A percentile compares a stretch with the other conserved stretches of the same genome.
Evolutionary conservation across 2,329 filamentous ascomycete genomes (phyloP).

Genomic region (Neofusicoccum laricinum): DNA sequence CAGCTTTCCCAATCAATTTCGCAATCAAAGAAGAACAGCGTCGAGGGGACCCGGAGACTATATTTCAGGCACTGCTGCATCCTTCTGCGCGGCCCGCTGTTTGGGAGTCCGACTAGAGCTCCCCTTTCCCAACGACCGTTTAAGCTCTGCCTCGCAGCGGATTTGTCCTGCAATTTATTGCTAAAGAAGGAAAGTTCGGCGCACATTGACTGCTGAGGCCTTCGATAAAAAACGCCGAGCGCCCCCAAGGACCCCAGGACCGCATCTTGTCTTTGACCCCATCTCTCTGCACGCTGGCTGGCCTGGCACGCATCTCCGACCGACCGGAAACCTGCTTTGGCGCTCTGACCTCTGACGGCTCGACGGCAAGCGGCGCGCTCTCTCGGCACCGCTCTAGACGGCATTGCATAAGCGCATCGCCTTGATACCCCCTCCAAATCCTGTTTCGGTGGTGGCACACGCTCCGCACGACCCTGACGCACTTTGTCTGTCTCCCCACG

Average conservation of each 20-base stretch:
- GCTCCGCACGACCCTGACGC: neutral
- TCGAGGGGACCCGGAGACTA: neutral
- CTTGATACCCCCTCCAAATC: neutral
- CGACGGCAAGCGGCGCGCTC: neutral
- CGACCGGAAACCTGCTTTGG: neutral
- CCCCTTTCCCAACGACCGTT: neutral
- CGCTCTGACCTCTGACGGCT: too few relatives aligned
- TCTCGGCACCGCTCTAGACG: too few relatives aligned
- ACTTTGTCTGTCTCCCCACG: neutral
- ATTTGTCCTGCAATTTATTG: too few relatives aligned
- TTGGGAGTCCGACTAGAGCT: neutral
- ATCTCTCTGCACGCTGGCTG: neutral
- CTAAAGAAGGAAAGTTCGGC: too few relatives aligned
- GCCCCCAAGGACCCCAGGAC: neutral
- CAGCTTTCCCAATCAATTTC: neutral
- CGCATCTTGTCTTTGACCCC: neutral
- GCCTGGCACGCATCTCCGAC: neutral
- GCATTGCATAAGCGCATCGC: too few relatives aligned
- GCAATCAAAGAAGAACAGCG: neutral
- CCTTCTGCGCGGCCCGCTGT: neutral
- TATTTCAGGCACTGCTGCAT: neutral
- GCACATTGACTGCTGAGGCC: too few relatives aligned
- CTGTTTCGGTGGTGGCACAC: constrained; percentile 6
- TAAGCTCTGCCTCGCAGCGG: neutral
- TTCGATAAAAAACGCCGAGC: constrained; percentile 1